phyloP scores from a whole-genome alignment of 768 basidiomycete species.

The Termitomyces sp. region DNA sequence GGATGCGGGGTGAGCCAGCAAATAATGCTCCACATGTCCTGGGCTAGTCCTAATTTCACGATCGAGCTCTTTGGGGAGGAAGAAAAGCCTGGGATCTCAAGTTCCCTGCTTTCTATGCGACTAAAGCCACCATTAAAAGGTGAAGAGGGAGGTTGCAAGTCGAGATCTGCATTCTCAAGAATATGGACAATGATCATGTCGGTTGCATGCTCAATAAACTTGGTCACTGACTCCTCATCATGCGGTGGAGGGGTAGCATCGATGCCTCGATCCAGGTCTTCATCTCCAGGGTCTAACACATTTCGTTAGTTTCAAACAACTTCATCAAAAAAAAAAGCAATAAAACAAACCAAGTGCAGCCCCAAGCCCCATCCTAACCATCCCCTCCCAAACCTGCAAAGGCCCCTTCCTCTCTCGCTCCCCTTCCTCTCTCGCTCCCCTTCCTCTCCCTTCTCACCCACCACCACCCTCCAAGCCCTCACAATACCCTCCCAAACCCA shows the following conservation, averaged over 20 bases:
- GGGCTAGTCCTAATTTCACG: slow-evolving; percentile 56
- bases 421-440: slow-evolving; percentile 2
- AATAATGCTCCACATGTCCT: slow-evolving; percentile 53
- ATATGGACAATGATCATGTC: slow-evolving; percentile 41
- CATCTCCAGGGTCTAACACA: slow-evolving; percentile 27
- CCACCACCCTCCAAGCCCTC: slow-evolving; percentile 13
- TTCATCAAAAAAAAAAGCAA: not conserved
- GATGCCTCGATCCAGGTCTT: slow-evolving; percentile 40
- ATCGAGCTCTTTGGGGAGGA: too few relatives aligned
- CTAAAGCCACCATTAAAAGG: slow-evolving; percentile 5
- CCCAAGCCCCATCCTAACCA: slow-evolving; percentile 47
- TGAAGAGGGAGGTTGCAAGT: slow-evolving; percentile 25
- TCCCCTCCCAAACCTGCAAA: slow-evolving; percentile 53
- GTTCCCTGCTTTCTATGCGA: slow-evolving; percentile 9
- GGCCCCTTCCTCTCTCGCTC: slow-evolving; percentile 11
- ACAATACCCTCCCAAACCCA: slow-evolving; percentile 21
- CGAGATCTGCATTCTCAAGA: slow-evolving; percentile 43
- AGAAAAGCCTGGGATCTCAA: slow-evolving; percentile 5
- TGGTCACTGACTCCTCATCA: slow-evolving; percentile 30
- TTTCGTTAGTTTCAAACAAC: not conserved
- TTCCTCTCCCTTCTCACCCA: slow-evolving; percentile 3
- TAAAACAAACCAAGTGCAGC: slow-evolving; percentile 38
- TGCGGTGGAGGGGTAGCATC: not conserved
- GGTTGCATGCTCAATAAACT: slow-evolving; percentile 36
- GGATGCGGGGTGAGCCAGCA: slow-evolving; percentile 37